Evolutionary conservation across 73 alveolate genomes (phyloP).

Genomic region (Tetrahymena malaccensis): DNA sequence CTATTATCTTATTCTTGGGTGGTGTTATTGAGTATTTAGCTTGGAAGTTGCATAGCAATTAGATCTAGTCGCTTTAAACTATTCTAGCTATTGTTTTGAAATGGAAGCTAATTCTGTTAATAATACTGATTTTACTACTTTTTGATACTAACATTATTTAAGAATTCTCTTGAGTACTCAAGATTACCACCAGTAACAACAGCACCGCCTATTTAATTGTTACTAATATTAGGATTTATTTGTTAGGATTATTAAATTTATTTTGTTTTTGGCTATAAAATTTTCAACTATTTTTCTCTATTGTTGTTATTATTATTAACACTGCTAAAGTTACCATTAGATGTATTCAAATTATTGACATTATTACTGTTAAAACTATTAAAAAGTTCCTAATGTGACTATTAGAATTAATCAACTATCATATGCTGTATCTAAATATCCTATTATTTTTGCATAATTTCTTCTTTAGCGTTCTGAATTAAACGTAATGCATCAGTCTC

Average conservation of each 20-base stretch:
- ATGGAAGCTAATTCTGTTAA: neutral
- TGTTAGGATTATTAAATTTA: neutral
- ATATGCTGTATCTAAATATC: neutral
- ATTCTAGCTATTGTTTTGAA: neutral
- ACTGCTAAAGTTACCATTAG: neutral
- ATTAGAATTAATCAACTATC: neutral
- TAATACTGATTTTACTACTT: neutral
- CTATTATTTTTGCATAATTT: neutral
- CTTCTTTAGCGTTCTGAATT: neutral
- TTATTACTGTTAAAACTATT: neutral
- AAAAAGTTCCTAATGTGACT: neutral
- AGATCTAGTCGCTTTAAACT: neutral
- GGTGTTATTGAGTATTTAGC: neutral
- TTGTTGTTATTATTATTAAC: neutral
- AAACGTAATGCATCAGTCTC: neutral
- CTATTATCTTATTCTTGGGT: neutral
- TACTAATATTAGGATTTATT: neutral
- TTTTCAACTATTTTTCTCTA: neutral
- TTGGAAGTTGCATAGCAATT: neutral
- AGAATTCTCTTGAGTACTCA: neutral
- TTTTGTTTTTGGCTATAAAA: neutral
- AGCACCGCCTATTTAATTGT: neutral
- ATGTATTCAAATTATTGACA: neutral
- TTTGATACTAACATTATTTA: neutral
- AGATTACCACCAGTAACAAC: neutral